These are phyloP conservation scores for Cladophialophora yegresii DNA, from an alignment of 2,329 filamentous ascomycete species.

Conservation along the genomic window DNA sequence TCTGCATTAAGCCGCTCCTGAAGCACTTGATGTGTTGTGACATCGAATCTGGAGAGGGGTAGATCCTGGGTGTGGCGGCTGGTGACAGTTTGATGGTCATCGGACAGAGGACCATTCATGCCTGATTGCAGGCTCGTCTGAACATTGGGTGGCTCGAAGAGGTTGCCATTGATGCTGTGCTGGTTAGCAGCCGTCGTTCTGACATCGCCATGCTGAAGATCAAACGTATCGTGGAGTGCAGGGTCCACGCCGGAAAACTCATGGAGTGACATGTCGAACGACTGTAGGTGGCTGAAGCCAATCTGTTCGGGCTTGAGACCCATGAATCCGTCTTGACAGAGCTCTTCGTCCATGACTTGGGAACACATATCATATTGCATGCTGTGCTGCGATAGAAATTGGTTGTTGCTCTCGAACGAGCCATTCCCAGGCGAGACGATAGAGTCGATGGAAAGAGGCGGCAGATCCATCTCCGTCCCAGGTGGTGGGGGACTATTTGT, in stretches of 20 bases:
- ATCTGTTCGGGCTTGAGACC: constrained; percentile 11
- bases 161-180: constrained; percentile 6
- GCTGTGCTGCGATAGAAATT: constrained; percentile 20
- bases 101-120: constrained; percentile 2
- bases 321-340: constrained; percentile 31
- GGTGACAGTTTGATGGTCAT: neutral
- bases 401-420: constrained; percentile 20
- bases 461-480: constrained; percentile 27
- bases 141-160: constrained; percentile 20
- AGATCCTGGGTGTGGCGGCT: constrained; percentile 2
- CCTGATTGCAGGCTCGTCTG: neutral
- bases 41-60: constrained; percentile 28
- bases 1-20: constrained; percentile 30
- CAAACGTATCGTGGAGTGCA: constrained; percentile 6
- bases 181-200: neutral
- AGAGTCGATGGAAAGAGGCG: constrained; percentile 34
- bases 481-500: constrained; percentile 44
- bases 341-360: constrained; percentile 19
- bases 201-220: constrained; percentile 6
- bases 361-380: constrained; percentile 21
- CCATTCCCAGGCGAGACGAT: constrained; percentile 28
- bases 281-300: constrained; percentile 13
- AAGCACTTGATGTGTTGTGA: constrained; percentile 30
- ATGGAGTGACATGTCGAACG: constrained; percentile 16
- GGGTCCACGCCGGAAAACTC: constrained; percentile 4